These are phyloP conservation scores for Tylopilus subfusipes DNA, from an alignment of 768 basidiomycete species.

Conservation along the genomic window DNA sequence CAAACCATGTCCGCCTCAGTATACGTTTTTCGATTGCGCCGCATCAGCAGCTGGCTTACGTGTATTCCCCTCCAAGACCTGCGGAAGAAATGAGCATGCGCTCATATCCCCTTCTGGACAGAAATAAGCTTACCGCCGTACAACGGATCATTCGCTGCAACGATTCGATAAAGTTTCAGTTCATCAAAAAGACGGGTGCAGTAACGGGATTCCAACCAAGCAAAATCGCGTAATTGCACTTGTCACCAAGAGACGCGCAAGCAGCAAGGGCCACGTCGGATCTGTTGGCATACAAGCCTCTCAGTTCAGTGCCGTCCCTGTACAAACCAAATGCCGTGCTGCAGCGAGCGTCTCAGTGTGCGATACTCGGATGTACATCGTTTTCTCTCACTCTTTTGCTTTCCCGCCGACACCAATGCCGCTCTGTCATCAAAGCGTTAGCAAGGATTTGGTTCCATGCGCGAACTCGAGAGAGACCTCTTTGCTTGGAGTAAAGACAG, in stretches of 20 bases:
- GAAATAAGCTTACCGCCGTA: constrained; percentile 58
- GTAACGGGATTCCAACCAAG: constrained; percentile 45
- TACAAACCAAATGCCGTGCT: constrained; percentile 78
- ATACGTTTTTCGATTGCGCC: neutral
- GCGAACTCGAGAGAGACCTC: constrained; percentile 43
- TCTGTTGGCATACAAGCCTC: constrained; percentile 67
- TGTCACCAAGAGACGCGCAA: constrained; percentile 56
- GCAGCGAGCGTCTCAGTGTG: constrained; percentile 6
- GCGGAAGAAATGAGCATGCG: neutral
- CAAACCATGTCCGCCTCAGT: neutral
- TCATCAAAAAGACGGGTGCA: neutral
- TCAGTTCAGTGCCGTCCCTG: constrained; percentile 72
- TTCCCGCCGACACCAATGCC: constrained; percentile 66
- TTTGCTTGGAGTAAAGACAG: constrained; percentile 69
- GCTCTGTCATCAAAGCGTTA: constrained; percentile 39
- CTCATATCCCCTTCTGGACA: neutral
- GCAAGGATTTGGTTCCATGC: constrained; percentile 21
- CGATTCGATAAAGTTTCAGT: constrained; percentile 8
- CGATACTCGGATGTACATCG: neutral
- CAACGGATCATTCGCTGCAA: constrained; percentile 69
- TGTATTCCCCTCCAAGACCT: constrained; percentile 78
- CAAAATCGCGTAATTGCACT: constrained; percentile 74
- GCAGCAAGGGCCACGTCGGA: constrained; percentile 67
- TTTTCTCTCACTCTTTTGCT: constrained; percentile 59
- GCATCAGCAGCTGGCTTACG: constrained; percentile 43